Conservation (phyloP, 768 basidiomycete species). For the Russula brevipes region DNA sequence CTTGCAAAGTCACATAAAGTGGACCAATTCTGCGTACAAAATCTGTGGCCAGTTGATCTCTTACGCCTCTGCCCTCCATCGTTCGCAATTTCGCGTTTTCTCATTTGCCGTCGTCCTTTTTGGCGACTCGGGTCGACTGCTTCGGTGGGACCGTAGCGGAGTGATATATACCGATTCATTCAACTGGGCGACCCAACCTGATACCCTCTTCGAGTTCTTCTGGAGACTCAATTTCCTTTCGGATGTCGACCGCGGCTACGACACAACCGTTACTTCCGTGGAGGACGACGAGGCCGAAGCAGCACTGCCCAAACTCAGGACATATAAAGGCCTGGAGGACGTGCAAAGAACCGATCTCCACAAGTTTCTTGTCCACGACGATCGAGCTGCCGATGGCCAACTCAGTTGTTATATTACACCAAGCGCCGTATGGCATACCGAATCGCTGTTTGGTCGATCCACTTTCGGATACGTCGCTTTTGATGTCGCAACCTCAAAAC, state of each 20-base stretch:
- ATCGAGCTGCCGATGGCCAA: not conserved
- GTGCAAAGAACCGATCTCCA: not conserved
- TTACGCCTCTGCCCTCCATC: not conserved
- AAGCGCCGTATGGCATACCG: not conserved
- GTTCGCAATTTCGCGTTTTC: slow-evolving; percentile 8
- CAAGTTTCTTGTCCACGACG: slow-evolving; percentile 2
- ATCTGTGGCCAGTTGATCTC: slow-evolving; percentile 2
- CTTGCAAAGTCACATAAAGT: not conserved
- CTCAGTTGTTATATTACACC: not conserved
- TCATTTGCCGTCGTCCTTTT: slow-evolving; percentile 1
- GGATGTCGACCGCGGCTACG: not conserved
- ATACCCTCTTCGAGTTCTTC: slow-evolving; percentile 4
- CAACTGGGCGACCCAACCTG: not conserved
- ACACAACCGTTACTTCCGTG: not conserved
- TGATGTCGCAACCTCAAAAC: not conserved
- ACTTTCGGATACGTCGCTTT: slow-evolving; percentile 1
- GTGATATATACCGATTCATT: slow-evolving; percentile 9
- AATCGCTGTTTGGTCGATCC: not conserved
- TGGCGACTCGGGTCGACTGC: not conserved
- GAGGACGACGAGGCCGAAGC: not conserved
- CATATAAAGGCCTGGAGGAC: not conserved
- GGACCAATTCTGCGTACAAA: not conserved
- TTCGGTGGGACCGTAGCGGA: slow-evolving; percentile 14
- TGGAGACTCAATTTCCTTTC: slow-evolving; percentile 14
- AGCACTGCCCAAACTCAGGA: not conserved